Evolutionary conservation across 2,329 filamentous ascomycete genomes (phyloP), one percentile per base, ranked within the genome.

Genomic region (Monosporascus ibericus): DNA sequence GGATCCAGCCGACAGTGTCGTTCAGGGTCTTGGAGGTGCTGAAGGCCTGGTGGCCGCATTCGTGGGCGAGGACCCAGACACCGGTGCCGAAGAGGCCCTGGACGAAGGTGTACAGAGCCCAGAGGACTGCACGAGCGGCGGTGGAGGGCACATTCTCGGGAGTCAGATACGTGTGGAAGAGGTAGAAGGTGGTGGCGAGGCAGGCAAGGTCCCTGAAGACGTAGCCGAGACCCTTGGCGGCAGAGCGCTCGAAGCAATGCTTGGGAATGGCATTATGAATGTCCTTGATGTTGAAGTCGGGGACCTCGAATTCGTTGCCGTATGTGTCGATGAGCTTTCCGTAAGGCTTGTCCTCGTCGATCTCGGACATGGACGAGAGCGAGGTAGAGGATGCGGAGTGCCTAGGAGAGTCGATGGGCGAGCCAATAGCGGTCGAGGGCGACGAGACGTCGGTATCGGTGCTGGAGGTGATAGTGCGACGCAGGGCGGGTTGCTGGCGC

Each of bases 11-110:
- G 53, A 94, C 90, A 25, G 88, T 83, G 73, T 97, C 91, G 77
- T 97, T 97, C 69, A 96, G 74, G 11, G 84, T 76, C 77, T 89
- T 92, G 65, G 89, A 96, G n/a, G 88, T 78, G 44, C 94, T 97
- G 79, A 99, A 97, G 55, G 94, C 87, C 72, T 94, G 89, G 75
- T 99, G 94, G 60, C 94, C 94, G 70, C 94, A 99, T 79, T 99
- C 94, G 75, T 99, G 94, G 55, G 94, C 92, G 60, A 99, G 78
- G 56, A 99, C 90, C 94, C 94, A 99, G 53, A 96, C 70, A 63
- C 94, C 94, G 47, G 94, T 99, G 64, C 82, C 92, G 68, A 96
- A 92, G 53, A 97, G 81, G 63, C 94, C 92, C 77, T 99, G 94
- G 44, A 95, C 67, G 65, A 96, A 73, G 49, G 90, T 90, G 69